Evolutionary conservation across 192 early-diverging fungal species (phyloP).

Genomic region (Podila epicladia): DNA sequence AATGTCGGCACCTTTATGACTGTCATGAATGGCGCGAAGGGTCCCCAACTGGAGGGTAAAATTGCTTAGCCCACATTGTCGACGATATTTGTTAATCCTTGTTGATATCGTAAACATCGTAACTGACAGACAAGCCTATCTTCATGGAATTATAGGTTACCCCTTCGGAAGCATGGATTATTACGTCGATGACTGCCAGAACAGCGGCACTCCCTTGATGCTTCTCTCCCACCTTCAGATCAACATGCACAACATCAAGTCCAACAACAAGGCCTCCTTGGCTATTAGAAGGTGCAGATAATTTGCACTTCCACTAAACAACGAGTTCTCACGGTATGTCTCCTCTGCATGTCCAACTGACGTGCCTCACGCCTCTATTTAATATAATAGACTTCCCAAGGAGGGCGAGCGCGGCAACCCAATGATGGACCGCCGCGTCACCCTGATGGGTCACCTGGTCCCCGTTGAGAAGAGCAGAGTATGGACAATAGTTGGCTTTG

Average conservation of each 20-base stretch:
- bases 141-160: slow-evolving; percentile 38
- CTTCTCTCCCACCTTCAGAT: slow-evolving; percentile 56
- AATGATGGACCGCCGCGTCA: slow-evolving; percentile 56
- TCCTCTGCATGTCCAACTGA: neutral
- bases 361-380: neutral
- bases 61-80: neutral
- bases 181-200: slow-evolving; percentile 55
- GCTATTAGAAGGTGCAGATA: slow-evolving; percentile 48
- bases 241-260: slow-evolving; percentile 44
- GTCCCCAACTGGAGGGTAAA: slow-evolving; percentile 28
- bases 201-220: slow-evolving; percentile 53
- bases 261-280: slow-evolving; percentile 44
- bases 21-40: slow-evolving; percentile 40
- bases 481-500: neutral
- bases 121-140: too few species aligned
- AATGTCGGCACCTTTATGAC: slow-evolving; percentile 50
- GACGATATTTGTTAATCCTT: neutral
- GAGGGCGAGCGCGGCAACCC: slow-evolving; percentile 31
- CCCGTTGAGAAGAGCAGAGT: slow-evolving; percentile 21
- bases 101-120: neutral
- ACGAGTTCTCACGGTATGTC: neutral
- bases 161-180: slow-evolving; percentile 64
- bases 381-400: slow-evolving; percentile 18
- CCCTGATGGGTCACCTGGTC: slow-evolving; percentile 54
- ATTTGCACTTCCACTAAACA: neutral